A percentile compares a stretch with the other conserved stretches of the same genome.
Conservation (phyloP, 805 yeast species). For the Ogataea methylovora region DNA sequence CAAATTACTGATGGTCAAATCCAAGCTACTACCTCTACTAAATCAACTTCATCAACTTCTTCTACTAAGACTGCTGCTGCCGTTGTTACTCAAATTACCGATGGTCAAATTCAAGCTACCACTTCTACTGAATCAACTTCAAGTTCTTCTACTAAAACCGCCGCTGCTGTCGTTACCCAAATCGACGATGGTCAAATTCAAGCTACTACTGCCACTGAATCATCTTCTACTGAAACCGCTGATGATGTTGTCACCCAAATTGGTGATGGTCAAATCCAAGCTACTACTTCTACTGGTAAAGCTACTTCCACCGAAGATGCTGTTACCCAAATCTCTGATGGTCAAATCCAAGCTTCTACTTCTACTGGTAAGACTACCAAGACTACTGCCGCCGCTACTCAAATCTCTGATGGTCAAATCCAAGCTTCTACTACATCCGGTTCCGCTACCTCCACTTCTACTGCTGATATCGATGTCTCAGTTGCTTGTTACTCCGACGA, state of each 20-base stretch:
- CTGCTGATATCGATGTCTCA: slow-evolving; percentile 16
- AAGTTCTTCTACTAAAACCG: slow-evolving; percentile 27
- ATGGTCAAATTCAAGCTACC: slow-evolving; percentile 28
- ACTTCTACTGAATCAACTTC: slow-evolving; percentile 24
- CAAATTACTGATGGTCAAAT: slow-evolving; percentile 47
- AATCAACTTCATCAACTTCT: slow-evolving; percentile 7
- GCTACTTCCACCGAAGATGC: slow-evolving; percentile 27
- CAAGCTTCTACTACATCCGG: slow-evolving; percentile 13
- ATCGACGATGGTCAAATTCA: slow-evolving; percentile 57
- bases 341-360: slow-evolving; percentile 32
- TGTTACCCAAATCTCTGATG: slow-evolving; percentile 36
- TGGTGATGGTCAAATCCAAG: slow-evolving; percentile 26
- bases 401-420: slow-evolving; percentile 13
- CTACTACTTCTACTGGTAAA: slow-evolving; percentile 28
- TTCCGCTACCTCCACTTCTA: slow-evolving; percentile 13
- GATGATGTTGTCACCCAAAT: slow-evolving; percentile 33
- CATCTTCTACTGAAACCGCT: too few species aligned
- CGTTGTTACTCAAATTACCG: slow-evolving; percentile 29
- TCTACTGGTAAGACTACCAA: slow-evolving; percentile 31
- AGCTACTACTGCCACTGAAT: slow-evolving; percentile 33
- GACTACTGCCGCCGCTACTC: slow-evolving; percentile 18
- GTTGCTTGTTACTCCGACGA: slow-evolving; percentile 28
- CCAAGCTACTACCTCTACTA: slow-evolving; percentile 35
- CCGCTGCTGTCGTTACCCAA: slow-evolving; percentile 37
- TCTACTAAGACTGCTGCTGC: slow-evolving; percentile 19